Base-by-base conservation (phyloP, 257 asterid genomes). In the Agastache rugosa region DNA sequence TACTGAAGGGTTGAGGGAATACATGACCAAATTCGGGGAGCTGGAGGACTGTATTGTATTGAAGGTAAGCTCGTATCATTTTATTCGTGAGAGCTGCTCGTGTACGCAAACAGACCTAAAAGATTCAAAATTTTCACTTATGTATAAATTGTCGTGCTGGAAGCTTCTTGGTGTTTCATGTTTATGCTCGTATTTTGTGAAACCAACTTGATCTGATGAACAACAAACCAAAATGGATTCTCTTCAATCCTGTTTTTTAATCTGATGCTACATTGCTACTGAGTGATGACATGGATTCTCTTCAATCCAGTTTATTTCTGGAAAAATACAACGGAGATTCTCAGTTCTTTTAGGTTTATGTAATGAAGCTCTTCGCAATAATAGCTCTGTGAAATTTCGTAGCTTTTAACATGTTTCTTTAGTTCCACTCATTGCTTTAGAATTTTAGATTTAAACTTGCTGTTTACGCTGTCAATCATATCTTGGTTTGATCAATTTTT, bases 11-110 rank as follows among this genome's bases (percentile, higher is more conserved):
- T 77, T 95, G 79, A 90, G 92, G 76, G 97, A 90, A 77, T 95
- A 95, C 83, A 95, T 95, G 99, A 79, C 81, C 88, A 92, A 89
- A 80, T 95, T 88, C 74, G 98, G 99, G 76, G 99, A 95, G 29
- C 69, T 95, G 84, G 97, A 91, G 81, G 99, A 95, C 78, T 95
- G 99, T 35, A 91, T 95, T 75, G 99, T 95, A 51, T 90, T 95
- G 97, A 95, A 92, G 99, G 99, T 92, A 19, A 12, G 89, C 41
- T 22, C 50, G 25, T 15, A 22, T n/a, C 3, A 2, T 68, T 69
- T 41, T 71, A 20, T 39, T 29, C 27, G 6, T 37, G 14, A 50
- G 59, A 51, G 67, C 73, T 34, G 50, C 39, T 47, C 69, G 29
- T 55, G 51, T 23, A 1, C 8, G 53, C 19, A 11, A n/a, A 44